Evolutionary conservation across 1,284 basidiomycete species (phyloP).

Genomic region (Cryptococcus wingfieldii): DNA sequence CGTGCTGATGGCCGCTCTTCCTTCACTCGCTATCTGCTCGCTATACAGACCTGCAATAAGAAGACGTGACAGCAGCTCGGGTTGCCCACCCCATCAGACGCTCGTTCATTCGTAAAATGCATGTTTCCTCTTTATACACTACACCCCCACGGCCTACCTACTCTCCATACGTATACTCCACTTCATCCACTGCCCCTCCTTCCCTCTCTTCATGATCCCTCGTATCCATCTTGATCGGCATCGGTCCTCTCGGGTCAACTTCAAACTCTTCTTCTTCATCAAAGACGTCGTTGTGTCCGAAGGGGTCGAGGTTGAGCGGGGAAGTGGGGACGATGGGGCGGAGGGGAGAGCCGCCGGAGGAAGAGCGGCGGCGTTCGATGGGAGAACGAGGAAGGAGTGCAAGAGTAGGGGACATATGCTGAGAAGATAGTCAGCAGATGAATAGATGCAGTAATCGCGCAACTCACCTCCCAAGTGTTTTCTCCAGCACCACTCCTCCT

Average conservation of each 20-base stretch:
- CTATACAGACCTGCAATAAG: no score
- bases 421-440: conserved; percentile 6
- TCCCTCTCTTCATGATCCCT: conserved; percentile 43
- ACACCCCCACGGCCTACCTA: conserved; percentile 3
- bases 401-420: conserved; percentile 95
- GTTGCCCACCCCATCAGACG: no score
- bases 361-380: conserved; percentile 63
- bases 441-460: conserved; percentile 3
- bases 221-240: conserved; percentile 54
- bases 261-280: conserved; percentile 55
- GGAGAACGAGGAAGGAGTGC: conserved; percentile 83
- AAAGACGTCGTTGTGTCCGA: conserved; percentile 59
- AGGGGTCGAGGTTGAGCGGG: conserved; percentile 40
- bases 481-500: conserved; percentile 50
- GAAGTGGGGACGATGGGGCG: conserved; percentile 69
- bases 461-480: conserved; percentile 87
- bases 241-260: conserved; percentile 63
- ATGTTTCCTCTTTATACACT: background rate
- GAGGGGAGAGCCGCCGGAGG: conserved; percentile 66
- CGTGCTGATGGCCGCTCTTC: no score
- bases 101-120: background rate
- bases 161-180: conserved; percentile 47
- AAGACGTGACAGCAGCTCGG: no score
- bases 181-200: conserved; percentile 47
- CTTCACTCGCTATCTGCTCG: no score